Conservation (phyloP, 441 rosid species). For the Pelargonium cotyledonis region DNA sequence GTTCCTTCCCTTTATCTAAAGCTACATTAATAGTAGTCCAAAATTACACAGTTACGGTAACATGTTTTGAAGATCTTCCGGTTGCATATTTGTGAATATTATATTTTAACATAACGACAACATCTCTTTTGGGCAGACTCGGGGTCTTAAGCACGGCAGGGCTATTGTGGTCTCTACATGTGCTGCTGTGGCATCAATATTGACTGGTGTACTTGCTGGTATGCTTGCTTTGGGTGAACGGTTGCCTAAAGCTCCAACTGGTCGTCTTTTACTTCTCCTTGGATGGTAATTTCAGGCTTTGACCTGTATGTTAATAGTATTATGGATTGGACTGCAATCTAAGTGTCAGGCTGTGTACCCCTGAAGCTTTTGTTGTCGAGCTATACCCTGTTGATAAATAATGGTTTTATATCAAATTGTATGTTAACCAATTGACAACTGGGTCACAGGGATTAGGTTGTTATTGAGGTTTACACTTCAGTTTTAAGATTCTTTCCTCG, state of each 20-base stretch:
- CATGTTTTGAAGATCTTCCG: background rate
- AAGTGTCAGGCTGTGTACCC: background rate
- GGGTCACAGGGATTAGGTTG: background rate
- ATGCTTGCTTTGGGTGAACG: constrained; percentile 85
- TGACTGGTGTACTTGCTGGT: constrained; percentile 92
- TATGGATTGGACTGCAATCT: background rate
- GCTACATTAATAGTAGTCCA: no score
- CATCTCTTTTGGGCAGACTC: constrained; percentile 49
- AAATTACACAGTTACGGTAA: background rate
- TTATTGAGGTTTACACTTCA: no score
- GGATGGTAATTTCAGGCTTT: constrained; percentile 58
- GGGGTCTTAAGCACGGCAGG: constrained; percentile 89
- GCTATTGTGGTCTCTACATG: constrained; percentile 91
- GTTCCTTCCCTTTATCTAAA: background rate
- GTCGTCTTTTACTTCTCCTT: constrained; percentile 61
- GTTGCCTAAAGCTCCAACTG: constrained; percentile 72
- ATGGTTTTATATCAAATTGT: no score
- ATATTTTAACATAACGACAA: background rate
- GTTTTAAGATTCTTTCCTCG: background rate
- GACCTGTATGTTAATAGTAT: background rate
- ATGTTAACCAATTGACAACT: background rate
- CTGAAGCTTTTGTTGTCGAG: background rate
- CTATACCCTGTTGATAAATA: background rate
- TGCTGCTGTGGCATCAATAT: constrained; percentile 91
- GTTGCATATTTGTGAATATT: background rate